A percentile compares a stretch with the other conserved stretches of the same genome.
These are phyloP conservation scores for Penium margaritaceum DNA, from an alignment of 139 green algal genomes.

Conservation along the genomic window DNA sequence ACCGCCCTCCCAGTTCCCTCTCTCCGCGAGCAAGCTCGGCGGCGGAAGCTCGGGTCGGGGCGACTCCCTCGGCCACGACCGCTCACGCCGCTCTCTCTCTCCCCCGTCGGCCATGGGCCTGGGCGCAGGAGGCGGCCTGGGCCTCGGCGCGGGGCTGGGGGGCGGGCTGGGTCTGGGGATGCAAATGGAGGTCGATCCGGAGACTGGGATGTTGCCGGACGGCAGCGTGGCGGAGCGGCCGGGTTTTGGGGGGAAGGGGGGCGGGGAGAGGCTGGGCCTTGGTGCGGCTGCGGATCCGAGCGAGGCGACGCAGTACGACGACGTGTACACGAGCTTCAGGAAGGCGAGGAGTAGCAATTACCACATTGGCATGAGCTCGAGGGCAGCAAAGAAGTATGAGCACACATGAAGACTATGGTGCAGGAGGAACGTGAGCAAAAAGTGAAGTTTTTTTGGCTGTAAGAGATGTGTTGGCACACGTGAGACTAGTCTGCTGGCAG, in stretches of 20 bases:
- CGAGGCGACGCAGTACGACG: conserved; percentile 34
- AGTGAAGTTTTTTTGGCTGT: too few relatives aligned
- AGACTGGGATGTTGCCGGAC: conserved; percentile 32
- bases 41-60: too few relatives aligned
- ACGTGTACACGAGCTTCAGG: conserved; percentile 36
- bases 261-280: conserved; percentile 13
- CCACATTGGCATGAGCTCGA: conserved; percentile 27
- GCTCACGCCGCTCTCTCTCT: neutral
- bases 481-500: too few relatives aligned
- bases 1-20: too few relatives aligned
- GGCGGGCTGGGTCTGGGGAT: neutral
- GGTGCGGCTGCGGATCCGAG: conserved; percentile 21
- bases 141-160: neutral
- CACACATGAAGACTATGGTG: too few relatives aligned
- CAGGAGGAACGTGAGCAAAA: too few relatives aligned
- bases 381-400: conserved; percentile 38
- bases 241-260: conserved; percentile 7
- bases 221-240: conserved; percentile 25
- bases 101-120: neutral
- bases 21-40: too few relatives aligned
- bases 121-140: neutral
- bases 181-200: conserved; percentile 34
- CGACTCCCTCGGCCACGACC: too few relatives aligned
- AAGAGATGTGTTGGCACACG: too few relatives aligned
- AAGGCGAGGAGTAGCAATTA: conserved; percentile 34